Conservation (phyloP, 768 basidiomycete species). For the Panus rudis region DNA sequence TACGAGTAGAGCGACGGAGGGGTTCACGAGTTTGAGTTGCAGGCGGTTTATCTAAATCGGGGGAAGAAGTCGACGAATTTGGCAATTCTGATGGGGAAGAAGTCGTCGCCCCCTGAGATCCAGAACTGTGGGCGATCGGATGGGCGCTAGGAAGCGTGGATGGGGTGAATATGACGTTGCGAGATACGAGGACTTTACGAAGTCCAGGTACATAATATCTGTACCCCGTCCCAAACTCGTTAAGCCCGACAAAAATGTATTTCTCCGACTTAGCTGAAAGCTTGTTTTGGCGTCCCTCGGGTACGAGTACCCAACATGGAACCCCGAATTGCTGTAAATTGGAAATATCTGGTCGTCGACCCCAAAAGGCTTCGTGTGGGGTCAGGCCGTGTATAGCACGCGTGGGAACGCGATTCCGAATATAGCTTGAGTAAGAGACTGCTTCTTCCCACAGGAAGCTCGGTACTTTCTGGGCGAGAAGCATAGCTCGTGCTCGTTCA, state of each 20-base stretch:
- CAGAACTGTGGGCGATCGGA: neutral
- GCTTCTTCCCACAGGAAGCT: constrained; percentile 26
- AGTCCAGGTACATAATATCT: constrained; percentile 1
- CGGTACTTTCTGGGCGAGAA: constrained; percentile 14
- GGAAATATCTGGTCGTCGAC: constrained; percentile 10
- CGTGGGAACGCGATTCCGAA: constrained; percentile 15
- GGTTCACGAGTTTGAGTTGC: neutral
- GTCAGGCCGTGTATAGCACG: constrained; percentile 12
- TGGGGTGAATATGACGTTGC: constrained; percentile 6
- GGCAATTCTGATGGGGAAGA: neutral
- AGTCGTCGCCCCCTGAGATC: constrained; percentile 5
- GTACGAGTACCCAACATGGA: constrained; percentile 6
- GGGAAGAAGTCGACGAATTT: neutral
- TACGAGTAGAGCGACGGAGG: neutral
- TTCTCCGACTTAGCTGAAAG: constrained; percentile 2
- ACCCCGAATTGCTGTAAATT: constrained; percentile 12
- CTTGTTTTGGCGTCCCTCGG: constrained; percentile 1
- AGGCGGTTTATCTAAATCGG: neutral
- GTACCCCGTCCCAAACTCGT: neutral
- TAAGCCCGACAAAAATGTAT: constrained; percentile 4
- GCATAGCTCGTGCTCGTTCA: constrained; percentile 21
- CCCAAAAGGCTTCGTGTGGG: constrained; percentile 14
- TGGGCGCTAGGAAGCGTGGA: neutral
- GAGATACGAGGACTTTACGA: constrained; percentile 3
- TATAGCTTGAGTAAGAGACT: constrained; percentile 14